phyloP scores from a whole-genome alignment of 495 filamentous ascomycete species.

The Penicillium simplicissimum region DNA sequence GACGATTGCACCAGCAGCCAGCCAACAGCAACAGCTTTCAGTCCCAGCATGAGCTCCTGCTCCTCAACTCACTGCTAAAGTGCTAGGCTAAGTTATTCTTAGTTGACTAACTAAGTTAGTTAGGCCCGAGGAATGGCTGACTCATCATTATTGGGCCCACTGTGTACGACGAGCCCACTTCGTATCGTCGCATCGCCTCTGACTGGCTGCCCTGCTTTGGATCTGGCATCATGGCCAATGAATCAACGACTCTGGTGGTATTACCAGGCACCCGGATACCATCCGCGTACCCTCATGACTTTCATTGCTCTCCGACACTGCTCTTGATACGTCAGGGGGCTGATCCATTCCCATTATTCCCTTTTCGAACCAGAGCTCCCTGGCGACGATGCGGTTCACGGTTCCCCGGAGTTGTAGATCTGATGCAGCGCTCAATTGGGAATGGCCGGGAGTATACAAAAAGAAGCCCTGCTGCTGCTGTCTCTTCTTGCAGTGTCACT shows the following conservation, averaged over 20 bases:
- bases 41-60: too few species aligned
- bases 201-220: slow-evolving; percentile 34
- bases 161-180: slow-evolving; percentile 4
- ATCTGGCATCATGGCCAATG: slow-evolving; percentile 20
- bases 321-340: slow-evolving; percentile 21
- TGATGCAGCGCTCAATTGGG: slow-evolving; percentile 29
- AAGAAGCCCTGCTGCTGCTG: slow-evolving; percentile 18
- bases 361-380: slow-evolving; percentile 17
- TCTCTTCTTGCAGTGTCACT: slow-evolving; percentile 5
- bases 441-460: slow-evolving; percentile 33
- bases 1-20: background rate
- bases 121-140: slow-evolving; percentile 32
- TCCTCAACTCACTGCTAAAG: too few species aligned
- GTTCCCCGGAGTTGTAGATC: slow-evolving; percentile 34
- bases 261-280: slow-evolving; percentile 34
- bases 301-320: background rate
- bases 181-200: slow-evolving; percentile 2
- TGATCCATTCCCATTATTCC: slow-evolving; percentile 30
- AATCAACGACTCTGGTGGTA: slow-evolving; percentile 1
- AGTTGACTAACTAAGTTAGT: slow-evolving; percentile 8
- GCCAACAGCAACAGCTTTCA: background rate
- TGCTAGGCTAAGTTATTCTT: too few species aligned
- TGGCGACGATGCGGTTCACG: slow-evolving; percentile 23
- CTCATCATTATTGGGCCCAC: slow-evolving; percentile 33
- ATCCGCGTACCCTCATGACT: background rate